Conservation (phyloP, 768 basidiomycete species). For the Neoboletus brunneissimus region DNA sequence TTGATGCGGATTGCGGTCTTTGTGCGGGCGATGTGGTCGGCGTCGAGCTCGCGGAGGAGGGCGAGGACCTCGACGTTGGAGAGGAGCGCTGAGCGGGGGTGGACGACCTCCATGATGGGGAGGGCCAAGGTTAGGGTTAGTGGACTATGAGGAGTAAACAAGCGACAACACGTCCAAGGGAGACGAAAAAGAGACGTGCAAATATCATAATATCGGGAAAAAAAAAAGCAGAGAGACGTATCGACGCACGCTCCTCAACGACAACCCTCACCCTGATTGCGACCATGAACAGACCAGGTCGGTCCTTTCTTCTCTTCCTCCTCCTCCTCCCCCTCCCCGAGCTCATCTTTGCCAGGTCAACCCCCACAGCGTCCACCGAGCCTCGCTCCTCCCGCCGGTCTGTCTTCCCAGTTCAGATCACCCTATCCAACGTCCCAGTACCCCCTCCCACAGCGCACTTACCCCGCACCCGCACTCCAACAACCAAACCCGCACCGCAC, state of each 20-base stretch:
- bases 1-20: conserved; percentile 71
- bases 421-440: conserved; percentile 42
- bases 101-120: conserved; percentile 28
- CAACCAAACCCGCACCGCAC: conserved; percentile 63
- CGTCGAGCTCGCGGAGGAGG: conserved; percentile 74
- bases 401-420: conserved; percentile 62
- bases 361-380: conserved; percentile 79
- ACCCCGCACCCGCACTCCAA: conserved; percentile 42
- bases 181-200: conserved; percentile 10
- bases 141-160: conserved; percentile 20
- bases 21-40: conserved; percentile 64
- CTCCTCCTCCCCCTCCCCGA: conserved; percentile 9
- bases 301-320: conserved; percentile 12
- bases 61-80: conserved; percentile 85
- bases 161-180: conserved; percentile 22
- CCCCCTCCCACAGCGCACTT: conserved; percentile 28
- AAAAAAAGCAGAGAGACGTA: conserved; percentile 13
- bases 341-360: conserved; percentile 53
- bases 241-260: background rate
- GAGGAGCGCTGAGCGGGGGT: conserved; percentile 73
- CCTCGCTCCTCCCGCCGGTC: conserved; percentile 60
- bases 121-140: conserved; percentile 22
- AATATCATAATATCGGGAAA: conserved; percentile 5
- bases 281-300: conserved; percentile 62
- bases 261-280: background rate